Evolutionary conservation across 306 rosid genomes (phyloP).

Genomic region (Pyrus bretschneideri): DNA sequence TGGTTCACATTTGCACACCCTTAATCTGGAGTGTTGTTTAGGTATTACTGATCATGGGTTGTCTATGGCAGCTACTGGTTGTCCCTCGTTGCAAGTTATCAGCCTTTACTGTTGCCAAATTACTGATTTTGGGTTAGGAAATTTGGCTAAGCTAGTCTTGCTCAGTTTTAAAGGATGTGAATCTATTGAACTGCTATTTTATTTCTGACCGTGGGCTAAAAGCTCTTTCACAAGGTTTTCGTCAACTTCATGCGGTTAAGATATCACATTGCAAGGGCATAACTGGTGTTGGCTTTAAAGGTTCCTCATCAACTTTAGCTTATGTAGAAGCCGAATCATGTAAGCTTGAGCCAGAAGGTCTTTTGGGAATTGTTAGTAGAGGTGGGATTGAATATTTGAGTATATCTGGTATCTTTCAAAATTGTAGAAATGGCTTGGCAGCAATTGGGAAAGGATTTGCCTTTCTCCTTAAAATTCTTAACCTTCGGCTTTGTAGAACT

Average conservation of each 20-base stretch:
- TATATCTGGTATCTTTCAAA: slow-evolving; percentile 28
- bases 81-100: slow-evolving; percentile 32
- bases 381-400: slow-evolving; percentile 47
- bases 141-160: slow-evolving; percentile 29
- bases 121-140: slow-evolving; percentile 45
- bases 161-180: slow-evolving; percentile 35
- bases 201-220: slow-evolving; percentile 47
- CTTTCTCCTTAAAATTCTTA: slow-evolving; percentile 36
- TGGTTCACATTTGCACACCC: slow-evolving; percentile 45
- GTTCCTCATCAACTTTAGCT: slow-evolving; percentile 45
- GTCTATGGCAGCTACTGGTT: slow-evolving; percentile 37
- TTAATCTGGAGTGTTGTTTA: slow-evolving; percentile 45
- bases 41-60: slow-evolving; percentile 48
- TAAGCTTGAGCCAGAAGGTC: slow-evolving; percentile 38
- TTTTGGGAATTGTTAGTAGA: slow-evolving; percentile 41
- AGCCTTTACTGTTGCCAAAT: slow-evolving; percentile 48
- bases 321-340: slow-evolving; percentile 51
- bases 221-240: slow-evolving; percentile 33
- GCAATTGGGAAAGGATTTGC: slow-evolving; percentile 31
- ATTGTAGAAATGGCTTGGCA: slow-evolving; percentile 29
- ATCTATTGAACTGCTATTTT: slow-evolving; percentile 40
- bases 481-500: slow-evolving; percentile 45
- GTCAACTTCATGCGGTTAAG: slow-evolving; percentile 36
- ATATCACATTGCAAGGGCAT: slow-evolving; percentile 36
- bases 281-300: slow-evolving; percentile 43